Evolutionary conservation across 2,329 filamentous ascomycete genomes (phyloP).

Genomic region (Colletotrichum sp.): DNA sequence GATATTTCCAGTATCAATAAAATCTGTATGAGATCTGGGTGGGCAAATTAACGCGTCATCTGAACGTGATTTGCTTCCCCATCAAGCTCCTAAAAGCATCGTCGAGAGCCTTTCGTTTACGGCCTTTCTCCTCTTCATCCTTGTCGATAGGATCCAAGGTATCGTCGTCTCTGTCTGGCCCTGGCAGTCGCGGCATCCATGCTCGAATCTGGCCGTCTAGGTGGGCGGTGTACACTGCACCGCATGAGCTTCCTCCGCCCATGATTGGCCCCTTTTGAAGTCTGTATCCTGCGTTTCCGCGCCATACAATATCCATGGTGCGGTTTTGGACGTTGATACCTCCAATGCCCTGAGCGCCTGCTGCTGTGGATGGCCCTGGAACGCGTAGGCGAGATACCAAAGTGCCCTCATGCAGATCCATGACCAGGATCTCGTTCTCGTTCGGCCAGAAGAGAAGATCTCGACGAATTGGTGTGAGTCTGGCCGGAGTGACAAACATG

Average conservation of each 20-base stretch:
- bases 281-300: slow-evolving; percentile 64
- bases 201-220: slow-evolving; percentile 82
- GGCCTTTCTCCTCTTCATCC: slow-evolving; percentile 52
- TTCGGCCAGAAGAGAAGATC: slow-evolving; percentile 85
- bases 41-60: neutral
- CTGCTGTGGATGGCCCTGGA: slow-evolving; percentile 58
- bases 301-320: slow-evolving; percentile 80
- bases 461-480: slow-evolving; percentile 58
- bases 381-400: slow-evolving; percentile 74
- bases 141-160: slow-evolving; percentile 41
- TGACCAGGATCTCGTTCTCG: slow-evolving; percentile 77
- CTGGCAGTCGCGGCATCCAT: slow-evolving; percentile 71
- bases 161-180: slow-evolving; percentile 54
- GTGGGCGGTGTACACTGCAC: slow-evolving; percentile 78
- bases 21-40: neutral
- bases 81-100: slow-evolving; percentile 82
- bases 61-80: slow-evolving; percentile 72
- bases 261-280: slow-evolving; percentile 64
- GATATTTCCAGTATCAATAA: neutral
- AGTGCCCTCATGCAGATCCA: slow-evolving; percentile 79
- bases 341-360: slow-evolving; percentile 49
- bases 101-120: slow-evolving; percentile 79
- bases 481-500: slow-evolving; percentile 68
- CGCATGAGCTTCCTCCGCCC: slow-evolving; percentile 57
- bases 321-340: slow-evolving; percentile 68